phyloP scores from a whole-genome alignment of 176 grass and related monocot genomes.

The Canna indica region DNA sequence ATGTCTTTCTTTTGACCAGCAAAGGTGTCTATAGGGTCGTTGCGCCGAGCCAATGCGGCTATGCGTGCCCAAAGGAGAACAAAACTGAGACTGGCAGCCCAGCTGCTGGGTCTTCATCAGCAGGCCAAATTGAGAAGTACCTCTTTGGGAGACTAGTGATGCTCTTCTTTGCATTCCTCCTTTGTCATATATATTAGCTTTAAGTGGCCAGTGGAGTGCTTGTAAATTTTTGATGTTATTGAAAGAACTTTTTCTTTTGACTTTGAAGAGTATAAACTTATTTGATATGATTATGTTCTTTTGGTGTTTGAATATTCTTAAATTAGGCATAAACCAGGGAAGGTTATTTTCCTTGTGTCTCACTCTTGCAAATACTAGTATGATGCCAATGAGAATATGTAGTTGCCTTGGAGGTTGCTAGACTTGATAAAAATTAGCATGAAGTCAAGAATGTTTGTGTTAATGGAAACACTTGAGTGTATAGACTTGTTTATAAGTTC shows the following conservation, averaged over 20 bases:
- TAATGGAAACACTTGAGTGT: too few relatives aligned
- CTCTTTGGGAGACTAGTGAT: neutral
- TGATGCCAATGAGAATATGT: too few relatives aligned
- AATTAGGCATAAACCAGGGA: too few relatives aligned
- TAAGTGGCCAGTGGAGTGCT: neutral
- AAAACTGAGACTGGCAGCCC: neutral
- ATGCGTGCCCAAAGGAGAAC: constrained; percentile 66
- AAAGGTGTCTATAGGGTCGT: constrained; percentile 87
- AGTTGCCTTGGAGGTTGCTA: too few relatives aligned
- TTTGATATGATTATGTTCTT: too few relatives aligned
- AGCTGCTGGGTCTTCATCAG: constrained; percentile 11
- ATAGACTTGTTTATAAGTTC: too few relatives aligned
- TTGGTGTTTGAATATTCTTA: too few relatives aligned
- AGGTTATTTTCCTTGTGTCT: too few relatives aligned
- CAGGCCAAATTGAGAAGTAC: constrained; percentile 4
- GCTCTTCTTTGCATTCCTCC: neutral
- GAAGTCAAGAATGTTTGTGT: too few relatives aligned
- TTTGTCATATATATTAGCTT: neutral
- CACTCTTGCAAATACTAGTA: too few relatives aligned
- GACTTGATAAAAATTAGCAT: too few relatives aligned
- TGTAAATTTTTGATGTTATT: neutral
- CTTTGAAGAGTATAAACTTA: neutral
- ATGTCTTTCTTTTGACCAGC: constrained; percentile 57
- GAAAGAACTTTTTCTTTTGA: neutral
- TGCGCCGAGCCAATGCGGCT: constrained; percentile 43